Base-by-base conservation (phyloP, 352 stramenopile genomes). In the Phytophthora quininea region DNA sequence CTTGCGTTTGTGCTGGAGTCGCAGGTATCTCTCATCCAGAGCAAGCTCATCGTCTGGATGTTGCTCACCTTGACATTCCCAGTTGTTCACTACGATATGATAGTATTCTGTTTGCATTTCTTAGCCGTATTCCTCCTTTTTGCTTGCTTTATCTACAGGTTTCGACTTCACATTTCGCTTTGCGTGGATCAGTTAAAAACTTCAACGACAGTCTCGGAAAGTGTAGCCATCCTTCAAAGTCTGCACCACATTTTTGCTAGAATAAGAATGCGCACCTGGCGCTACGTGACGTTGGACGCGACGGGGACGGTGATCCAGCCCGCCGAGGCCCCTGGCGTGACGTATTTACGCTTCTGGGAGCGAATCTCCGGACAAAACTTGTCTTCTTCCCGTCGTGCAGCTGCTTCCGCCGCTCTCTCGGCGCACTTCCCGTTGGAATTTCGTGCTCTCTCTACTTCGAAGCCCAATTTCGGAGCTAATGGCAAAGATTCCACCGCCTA, bases 291-390 rank as follows among this genome's bases (percentile, higher is more conserved):
- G 54, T 67, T 95, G 42, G 87, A 95, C 60, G 84, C 79, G 32
- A 95, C 82, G n/a, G 83, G 82, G 38, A 95, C 87, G 61, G 68
- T 95, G 50, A 46, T 93, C 42, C 77, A 71, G 3, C 80, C 71
- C 27, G 77, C 74, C n/a, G 74, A 81, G 53, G 15, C 67, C 42
- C 70, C 83, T 31, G 79, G 83, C 2, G 33, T 35, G 4, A 90
- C 78, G 14, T 93, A 93, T 54, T 14, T 90, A 24, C 64, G 61
- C 14, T 74, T 80, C 43, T 91, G 79, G 58, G 69, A 81, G 49
- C 43, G 62, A 8, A 33, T 65, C 4, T 68, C 73, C n/a, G 64
- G 66, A 12, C 48, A 62, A 3, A 48, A 49, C n/a, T 72, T 86
- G 31, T 73, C 74, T 4, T 70, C 71, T 15, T 64, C 51, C 12